A percentile compares a stretch with the other conserved stretches of the same genome.
Evolutionary conservation across 1,284 basidiomycete genomes (phyloP).

Genomic region (Puccinia coronata): DNA sequence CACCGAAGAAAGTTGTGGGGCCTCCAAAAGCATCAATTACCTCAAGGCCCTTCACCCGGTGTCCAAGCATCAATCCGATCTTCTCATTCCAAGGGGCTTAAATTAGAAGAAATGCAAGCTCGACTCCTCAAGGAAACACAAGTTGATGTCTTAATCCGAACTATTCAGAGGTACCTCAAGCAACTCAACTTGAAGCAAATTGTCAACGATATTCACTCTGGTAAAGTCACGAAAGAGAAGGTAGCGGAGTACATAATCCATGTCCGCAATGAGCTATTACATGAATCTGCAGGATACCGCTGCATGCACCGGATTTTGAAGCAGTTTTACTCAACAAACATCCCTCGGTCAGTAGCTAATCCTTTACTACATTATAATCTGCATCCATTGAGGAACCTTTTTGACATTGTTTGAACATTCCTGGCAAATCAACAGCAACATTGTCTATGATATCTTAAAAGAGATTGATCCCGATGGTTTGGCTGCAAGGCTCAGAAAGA

Average conservation of each 20-base stretch:
- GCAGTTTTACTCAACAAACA: background rate
- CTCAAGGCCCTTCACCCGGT: background rate
- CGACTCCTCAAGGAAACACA: background rate
- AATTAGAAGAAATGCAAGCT: background rate
- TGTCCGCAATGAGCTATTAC: background rate
- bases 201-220: background rate
- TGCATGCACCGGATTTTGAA: background rate
- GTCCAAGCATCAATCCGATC: background rate
- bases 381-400: background rate
- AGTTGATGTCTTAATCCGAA: background rate
- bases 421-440: background rate
- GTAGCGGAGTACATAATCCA: background rate
- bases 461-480: slow-evolving; percentile 27
- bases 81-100: slow-evolving; percentile 11
- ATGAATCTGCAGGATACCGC: background rate
- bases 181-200: background rate
- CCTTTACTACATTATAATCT: background rate
- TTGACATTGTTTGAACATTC: background rate
- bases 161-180: background rate
- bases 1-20: background rate
- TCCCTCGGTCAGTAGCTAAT: background rate
- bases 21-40: background rate
- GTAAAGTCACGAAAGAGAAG: background rate
- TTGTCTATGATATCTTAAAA: background rate
- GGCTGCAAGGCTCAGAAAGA: background rate